A percentile compares a stretch with the other conserved stretches of the same genome.
These are phyloP conservation scores for Beauveria sp. DNA, from an alignment of 2,329 filamentous ascomycete genomes.

Conservation along the genomic window DNA sequence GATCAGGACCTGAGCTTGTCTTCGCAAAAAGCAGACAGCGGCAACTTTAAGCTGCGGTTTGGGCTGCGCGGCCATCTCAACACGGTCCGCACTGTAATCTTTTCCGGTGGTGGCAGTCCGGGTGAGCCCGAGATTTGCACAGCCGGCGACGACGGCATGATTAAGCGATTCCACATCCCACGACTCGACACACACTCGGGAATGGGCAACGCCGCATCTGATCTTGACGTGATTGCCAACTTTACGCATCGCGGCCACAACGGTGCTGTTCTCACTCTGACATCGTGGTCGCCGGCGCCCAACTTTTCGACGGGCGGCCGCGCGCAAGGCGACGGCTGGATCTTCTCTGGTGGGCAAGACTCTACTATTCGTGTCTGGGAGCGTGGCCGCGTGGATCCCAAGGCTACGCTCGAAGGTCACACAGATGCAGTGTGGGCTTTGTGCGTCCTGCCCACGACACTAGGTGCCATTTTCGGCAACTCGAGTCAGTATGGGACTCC, in stretches of 20 bases:
- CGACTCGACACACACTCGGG: conserved; percentile 55
- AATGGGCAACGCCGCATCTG: conserved; percentile 51
- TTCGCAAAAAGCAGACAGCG: conserved; percentile 56
- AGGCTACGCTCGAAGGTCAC: conserved; percentile 88
- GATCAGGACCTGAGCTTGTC: conserved; percentile 55
- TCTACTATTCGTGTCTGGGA: conserved; percentile 93
- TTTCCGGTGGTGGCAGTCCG: conserved; percentile 90
- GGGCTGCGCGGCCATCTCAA: conserved; percentile 88
- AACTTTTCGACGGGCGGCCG: conserved; percentile 86
- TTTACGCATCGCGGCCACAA: conserved; percentile 93
- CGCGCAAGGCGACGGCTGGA: conserved; percentile 89
- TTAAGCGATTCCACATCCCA: conserved; percentile 95
- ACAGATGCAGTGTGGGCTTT: conserved; percentile 95
- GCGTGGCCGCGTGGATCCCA: conserved; percentile 85
- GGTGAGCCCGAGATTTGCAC: conserved; percentile 97
- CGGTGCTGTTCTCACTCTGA: conserved; percentile 80
- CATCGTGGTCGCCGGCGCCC: conserved; percentile 78
- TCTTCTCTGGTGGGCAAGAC: conserved; percentile 95
- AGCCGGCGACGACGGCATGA: conserved; percentile 86
- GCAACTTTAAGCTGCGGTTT: conserved; percentile 86
- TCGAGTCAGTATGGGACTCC: conserved; percentile 67
- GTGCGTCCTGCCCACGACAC: conserved; percentile 79
- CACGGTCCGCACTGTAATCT: conserved; percentile 88
- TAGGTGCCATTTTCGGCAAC: conserved; percentile 72
- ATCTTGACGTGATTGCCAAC: conserved; percentile 85